A percentile compares a stretch with the other conserved stretches of the same genome.
Evolutionary conservation across 2,329 filamentous ascomycete species (phyloP).

Genomic region (Colletotrichum tofieldiae): DNA sequence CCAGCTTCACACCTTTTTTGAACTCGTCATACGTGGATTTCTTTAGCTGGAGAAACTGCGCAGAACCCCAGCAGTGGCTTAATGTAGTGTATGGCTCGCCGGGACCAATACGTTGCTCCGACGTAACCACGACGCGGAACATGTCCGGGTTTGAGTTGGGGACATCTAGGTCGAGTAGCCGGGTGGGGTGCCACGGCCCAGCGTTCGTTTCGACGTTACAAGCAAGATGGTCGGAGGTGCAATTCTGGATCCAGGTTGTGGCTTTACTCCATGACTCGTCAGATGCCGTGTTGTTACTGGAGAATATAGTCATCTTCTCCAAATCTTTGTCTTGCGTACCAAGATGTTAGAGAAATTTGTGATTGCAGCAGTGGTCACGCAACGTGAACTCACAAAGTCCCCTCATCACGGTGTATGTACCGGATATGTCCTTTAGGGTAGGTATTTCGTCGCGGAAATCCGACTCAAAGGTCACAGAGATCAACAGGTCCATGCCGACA

Average conservation of each 20-base stretch:
- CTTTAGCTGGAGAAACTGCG: conserved; percentile 23
- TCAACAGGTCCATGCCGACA: neutral
- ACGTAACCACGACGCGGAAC: conserved; percentile 4
- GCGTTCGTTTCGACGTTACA: conserved; percentile 14
- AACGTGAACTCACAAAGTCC: neutral
- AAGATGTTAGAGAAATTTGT: neutral
- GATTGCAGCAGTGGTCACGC: too few relatives aligned
- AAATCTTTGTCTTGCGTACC: neutral
- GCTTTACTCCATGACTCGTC: conserved; percentile 24
- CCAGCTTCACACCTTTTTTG: neutral
- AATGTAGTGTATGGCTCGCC: conserved; percentile 6
- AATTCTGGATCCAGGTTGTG: neutral
- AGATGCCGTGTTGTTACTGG: neutral
- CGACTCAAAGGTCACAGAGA: conserved; percentile 7
- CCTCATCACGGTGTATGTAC: neutral
- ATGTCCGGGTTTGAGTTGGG: neutral
- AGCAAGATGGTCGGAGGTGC: neutral
- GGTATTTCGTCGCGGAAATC: conserved; percentile 4
- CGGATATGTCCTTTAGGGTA: neutral
- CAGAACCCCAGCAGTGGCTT: conserved; percentile 33
- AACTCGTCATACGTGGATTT: neutral
- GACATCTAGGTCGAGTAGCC: conserved; percentile 7
- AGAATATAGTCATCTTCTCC: neutral
- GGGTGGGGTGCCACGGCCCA: conserved; percentile 16
- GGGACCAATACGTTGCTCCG: neutral